Base-by-base conservation (phyloP, 768 basidiomycete species). In the Tricholoma furcatifolium region DNA sequence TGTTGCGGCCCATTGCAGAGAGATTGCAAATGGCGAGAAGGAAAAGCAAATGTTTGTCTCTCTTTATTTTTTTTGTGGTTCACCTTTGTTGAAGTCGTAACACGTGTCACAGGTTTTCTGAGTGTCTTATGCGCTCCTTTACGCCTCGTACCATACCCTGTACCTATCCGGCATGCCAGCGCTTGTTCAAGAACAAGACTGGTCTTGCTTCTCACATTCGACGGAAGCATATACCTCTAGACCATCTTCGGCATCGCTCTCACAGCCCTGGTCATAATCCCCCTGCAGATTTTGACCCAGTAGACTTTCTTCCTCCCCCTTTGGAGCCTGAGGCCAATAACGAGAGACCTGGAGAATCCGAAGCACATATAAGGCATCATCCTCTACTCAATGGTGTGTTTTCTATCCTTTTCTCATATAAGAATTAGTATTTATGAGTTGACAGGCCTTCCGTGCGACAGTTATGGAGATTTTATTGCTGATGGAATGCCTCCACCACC, bases 401-500 rank as follows among this genome's bases (percentile, higher is more conserved):
- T 7, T 43, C 11, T n/a, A 5, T 7, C 11, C 23, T 43, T n/a
- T 8, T 39, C 5, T 31, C 18, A 14, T n/a, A 31, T 31, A 6
- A 12, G 7, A 8, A 17, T 14, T 3, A 11, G 15, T 11, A 4
- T 18, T 30, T 15, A 17, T 23, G 10, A 24, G 10, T 24, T 20
- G 9, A 11, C 36, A 40, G 53, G 53, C 17, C 40, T 10, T 14
- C 48, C 47, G 12, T 44, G 49, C 23, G 48, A 50, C 40, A 40
- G n/a, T 9, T 18, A 31, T 32, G 43, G 54, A 18, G 20, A 20
- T 17, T 43, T 15, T 36, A 35, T 55, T 5, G 34, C 20, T 8
- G 42, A 43, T 4, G 35, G 38, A 21, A 17, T n/a, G 9, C 54
- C 54, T 18, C 54, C 43, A 1, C 48, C 48, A 46, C 48, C 48